phyloP scores from a whole-genome alignment of 352 stramenopile genomes.

The Globisporangium cederbergense region DNA sequence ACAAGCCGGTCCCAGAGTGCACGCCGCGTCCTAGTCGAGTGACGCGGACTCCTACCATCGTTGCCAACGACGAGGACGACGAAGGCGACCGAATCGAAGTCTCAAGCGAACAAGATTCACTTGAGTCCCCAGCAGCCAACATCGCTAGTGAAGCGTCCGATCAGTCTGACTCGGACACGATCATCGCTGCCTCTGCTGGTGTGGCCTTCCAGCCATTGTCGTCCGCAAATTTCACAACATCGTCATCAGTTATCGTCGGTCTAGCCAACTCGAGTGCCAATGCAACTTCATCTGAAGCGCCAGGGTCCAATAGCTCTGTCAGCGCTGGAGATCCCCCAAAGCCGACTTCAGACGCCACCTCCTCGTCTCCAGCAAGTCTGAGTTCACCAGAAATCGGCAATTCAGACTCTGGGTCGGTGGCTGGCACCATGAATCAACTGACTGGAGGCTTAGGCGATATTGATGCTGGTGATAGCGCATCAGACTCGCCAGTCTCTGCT shows the following conservation, averaged over 20 bases:
- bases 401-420: background rate
- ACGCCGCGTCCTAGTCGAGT: background rate
- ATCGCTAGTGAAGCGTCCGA: background rate
- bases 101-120: background rate
- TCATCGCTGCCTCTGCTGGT: background rate
- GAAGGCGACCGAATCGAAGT: background rate
- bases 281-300: background rate
- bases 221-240: background rate
- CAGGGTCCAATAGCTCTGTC: background rate
- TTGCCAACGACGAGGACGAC: background rate
- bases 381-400: background rate
- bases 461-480: background rate
- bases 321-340: background rate
- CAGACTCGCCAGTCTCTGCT: background rate
- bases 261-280: background rate
- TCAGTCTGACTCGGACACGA: background rate
- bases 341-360: background rate
- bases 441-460: background rate
- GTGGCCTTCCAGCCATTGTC: background rate
- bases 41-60: background rate
- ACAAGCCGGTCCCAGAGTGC: background rate
- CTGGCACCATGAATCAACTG: background rate
- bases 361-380: background rate
- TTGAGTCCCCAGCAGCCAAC: slow-evolving; percentile 1
- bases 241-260: background rate